Conservation (phyloP, 1,284 basidiomycete genomes). For the Malassezia slooffiae region DNA sequence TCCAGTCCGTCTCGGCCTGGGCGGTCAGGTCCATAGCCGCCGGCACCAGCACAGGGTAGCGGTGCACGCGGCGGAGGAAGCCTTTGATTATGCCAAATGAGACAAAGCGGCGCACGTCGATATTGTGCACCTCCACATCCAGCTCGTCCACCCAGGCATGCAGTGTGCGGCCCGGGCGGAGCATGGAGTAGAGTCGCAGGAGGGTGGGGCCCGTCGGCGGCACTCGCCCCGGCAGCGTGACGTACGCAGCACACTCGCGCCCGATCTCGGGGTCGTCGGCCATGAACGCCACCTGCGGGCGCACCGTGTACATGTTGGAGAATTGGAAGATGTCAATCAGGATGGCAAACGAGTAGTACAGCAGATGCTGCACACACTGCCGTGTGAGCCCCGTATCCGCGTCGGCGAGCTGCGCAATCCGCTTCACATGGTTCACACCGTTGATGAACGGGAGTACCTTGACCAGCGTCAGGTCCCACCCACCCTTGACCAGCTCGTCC, state of each 20-base stretch:
- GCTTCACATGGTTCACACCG: constrained; percentile 78
- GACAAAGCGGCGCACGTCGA: constrained; percentile 87
- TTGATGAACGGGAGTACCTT: constrained; percentile 63
- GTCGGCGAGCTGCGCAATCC: constrained; percentile 82
- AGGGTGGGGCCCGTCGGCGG: constrained; percentile 51
- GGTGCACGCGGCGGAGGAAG: constrained; percentile 79
- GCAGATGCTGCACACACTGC: constrained; percentile 77
- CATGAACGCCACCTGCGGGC: constrained; percentile 70
- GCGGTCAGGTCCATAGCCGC: constrained; percentile 6
- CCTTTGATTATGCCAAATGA: constrained; percentile 99
- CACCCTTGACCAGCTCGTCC: constrained; percentile 65
- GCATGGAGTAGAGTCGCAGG: constrained; percentile 69
- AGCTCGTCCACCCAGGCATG: constrained; percentile 78
- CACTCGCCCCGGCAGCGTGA: constrained; percentile 59
- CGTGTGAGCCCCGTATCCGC: constrained; percentile 74
- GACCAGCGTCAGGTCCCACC: constrained; percentile 91
- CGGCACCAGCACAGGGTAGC: constrained; percentile 66
- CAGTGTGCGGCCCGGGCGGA: constrained; percentile 74
- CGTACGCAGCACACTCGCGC: constrained; percentile 78
- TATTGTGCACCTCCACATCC: constrained; percentile 54
- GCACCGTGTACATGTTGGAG: constrained; percentile 88
- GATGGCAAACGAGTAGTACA: constrained; percentile 96
- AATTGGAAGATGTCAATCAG: constrained; percentile 85
- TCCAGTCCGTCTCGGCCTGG: constrained; percentile 4
- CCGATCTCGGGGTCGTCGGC: constrained; percentile 70